Percentiles rank a stretch among this genome's conserved stretches.
These are phyloP conservation scores for Jasminum sambac DNA, from an alignment of 257 asterid species.

Conservation along the genomic window DNA sequence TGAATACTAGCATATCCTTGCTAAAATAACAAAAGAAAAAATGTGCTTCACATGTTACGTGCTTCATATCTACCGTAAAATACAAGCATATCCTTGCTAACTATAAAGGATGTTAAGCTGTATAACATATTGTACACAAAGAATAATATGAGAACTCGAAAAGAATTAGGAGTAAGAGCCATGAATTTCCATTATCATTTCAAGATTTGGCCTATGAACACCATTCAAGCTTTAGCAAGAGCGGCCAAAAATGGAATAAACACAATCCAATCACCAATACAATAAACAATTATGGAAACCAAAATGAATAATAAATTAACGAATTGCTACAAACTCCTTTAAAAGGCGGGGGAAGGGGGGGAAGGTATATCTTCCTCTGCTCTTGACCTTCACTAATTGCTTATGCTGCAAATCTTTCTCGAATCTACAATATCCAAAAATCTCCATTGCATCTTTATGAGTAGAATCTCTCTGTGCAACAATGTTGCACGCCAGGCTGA, in stretches of 20 bases:
- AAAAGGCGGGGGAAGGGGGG: conserved; percentile 34
- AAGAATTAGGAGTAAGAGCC: neutral
- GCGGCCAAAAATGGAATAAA: conserved; percentile 26
- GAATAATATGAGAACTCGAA: neutral
- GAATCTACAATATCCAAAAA: conserved; percentile 62
- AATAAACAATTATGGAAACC: conserved; percentile 40
- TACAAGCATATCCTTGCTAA: neutral
- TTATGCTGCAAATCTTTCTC: conserved; percentile 44
- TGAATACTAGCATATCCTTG: too few relatives aligned
- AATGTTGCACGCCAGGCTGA: conserved; percentile 28
- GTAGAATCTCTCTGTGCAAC: conserved; percentile 13
- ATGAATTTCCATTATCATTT: neutral
- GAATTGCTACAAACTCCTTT: conserved; percentile 61
- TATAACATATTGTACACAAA: neutral
- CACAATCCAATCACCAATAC: conserved; percentile 46
- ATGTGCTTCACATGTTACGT: too few relatives aligned
- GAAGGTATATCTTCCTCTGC: conserved; percentile 38
- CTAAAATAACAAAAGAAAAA: too few relatives aligned
- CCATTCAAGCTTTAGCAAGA: conserved; percentile 18
- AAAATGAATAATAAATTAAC: conserved; percentile 35
- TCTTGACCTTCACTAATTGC: conserved; percentile 23
- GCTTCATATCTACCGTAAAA: neutral
- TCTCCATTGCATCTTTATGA: conserved; percentile 30
- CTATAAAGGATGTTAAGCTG: neutral
- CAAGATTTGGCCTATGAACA: conserved; percentile 20